phyloP scores from a whole-genome alignment of 768 basidiomycete genomes.

The Inosperma sp. region DNA sequence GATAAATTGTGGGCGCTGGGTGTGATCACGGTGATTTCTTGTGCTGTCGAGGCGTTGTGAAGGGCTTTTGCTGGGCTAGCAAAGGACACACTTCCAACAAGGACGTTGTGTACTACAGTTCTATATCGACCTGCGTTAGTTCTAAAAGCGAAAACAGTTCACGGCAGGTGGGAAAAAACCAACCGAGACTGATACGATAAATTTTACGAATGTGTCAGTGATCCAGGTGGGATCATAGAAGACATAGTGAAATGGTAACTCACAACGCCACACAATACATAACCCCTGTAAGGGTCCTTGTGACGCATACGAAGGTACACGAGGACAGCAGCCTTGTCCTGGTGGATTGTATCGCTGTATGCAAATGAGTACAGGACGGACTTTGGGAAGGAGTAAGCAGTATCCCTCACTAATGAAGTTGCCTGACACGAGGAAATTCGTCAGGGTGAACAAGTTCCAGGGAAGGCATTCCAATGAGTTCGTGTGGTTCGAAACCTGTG shows the following conservation, averaged over 20 bases:
- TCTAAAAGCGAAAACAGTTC: neutral
- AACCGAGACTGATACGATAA: slow-evolving; percentile 12
- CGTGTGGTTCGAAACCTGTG: slow-evolving; percentile 68
- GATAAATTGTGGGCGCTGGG: slow-evolving; percentile 52
- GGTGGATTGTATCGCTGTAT: slow-evolving; percentile 65
- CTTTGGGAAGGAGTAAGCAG: neutral
- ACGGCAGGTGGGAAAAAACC: slow-evolving; percentile 5
- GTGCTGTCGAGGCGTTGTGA: slow-evolving; percentile 78
- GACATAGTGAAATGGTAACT: slow-evolving; percentile 28
- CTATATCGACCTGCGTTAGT: slow-evolving; percentile 27
- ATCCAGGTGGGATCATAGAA: slow-evolving; percentile 9
- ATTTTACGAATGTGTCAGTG: slow-evolving; percentile 3
- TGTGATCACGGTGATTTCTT: slow-evolving; percentile 73
- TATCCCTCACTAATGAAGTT: slow-evolving; percentile 59
- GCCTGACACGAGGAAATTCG: slow-evolving; percentile 61
- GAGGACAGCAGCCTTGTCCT: slow-evolving; percentile 76
- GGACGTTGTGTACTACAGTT: slow-evolving; percentile 67
- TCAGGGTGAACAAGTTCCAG: slow-evolving; percentile 80
- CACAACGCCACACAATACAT: slow-evolving; percentile 70
- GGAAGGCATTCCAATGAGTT: slow-evolving; percentile 64
- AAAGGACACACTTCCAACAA: slow-evolving; percentile 76
- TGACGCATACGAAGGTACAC: slow-evolving; percentile 76
- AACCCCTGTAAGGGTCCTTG: slow-evolving; percentile 74
- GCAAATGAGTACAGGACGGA: neutral
- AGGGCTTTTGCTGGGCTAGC: slow-evolving; percentile 71